Evolutionary conservation across 768 basidiomycete genomes (phyloP).

Genomic region (Lentinus brumalis): DNA sequence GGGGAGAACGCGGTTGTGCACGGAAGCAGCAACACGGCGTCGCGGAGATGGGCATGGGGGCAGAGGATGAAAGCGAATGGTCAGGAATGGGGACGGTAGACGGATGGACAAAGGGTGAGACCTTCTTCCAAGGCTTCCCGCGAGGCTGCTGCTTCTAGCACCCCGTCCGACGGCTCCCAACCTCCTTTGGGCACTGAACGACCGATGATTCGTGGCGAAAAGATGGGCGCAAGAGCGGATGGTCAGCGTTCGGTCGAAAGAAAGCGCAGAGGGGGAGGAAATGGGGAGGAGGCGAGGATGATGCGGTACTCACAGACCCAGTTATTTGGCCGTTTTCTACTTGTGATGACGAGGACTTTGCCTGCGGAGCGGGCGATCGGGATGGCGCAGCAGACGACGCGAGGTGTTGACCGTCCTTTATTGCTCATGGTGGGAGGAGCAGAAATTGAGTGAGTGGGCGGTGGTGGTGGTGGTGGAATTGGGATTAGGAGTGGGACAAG

Average conservation of each 20-base stretch:
- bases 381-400: conserved; percentile 90
- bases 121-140: conserved; percentile 96
- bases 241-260: conserved; percentile 11
- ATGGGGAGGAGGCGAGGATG: conserved; percentile 7
- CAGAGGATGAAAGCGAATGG: conserved; percentile 25
- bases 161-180: conserved; percentile 81
- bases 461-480: conserved; percentile 5
- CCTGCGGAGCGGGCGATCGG: conserved; percentile 73
- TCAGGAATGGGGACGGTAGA: conserved; percentile 54
- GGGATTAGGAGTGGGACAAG: background rate
- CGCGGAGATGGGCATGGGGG: conserved; percentile 30
- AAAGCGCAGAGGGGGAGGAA: background rate
- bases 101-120: conserved; percentile 84
- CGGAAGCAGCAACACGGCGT: conserved; percentile 33
- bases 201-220: background rate
- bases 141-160: conserved; percentile 84
- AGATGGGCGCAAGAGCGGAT: conserved; percentile 8
- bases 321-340: conserved; percentile 74
- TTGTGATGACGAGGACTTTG: conserved; percentile 83
- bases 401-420: conserved; percentile 79
- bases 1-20: conserved; percentile 3
- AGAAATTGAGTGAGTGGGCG: conserved; percentile 3
- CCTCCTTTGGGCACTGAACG: conserved; percentile 87
- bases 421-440: conserved; percentile 42
- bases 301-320: conserved; percentile 82